These are phyloP conservation scores for Aspergillus texensis DNA, from an alignment of 2,329 filamentous ascomycete genomes.

Conservation along the genomic window DNA sequence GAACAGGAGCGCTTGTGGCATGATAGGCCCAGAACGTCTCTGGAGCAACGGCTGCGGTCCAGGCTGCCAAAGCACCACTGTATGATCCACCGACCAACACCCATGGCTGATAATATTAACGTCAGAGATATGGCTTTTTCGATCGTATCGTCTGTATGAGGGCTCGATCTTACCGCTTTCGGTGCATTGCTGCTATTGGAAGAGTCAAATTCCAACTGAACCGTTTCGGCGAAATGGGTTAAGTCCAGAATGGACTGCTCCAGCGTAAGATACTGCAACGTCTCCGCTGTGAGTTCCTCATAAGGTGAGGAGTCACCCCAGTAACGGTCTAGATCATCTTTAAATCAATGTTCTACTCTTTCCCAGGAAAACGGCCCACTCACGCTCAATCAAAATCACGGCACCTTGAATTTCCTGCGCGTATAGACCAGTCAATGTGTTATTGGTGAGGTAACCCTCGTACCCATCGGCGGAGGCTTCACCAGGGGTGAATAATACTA, in stretches of 20 bases:
- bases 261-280: conserved; percentile 58
- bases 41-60: conserved; percentile 56
- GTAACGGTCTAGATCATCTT: conserved; percentile 52
- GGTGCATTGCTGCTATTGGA: not conserved
- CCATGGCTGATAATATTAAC: conserved; percentile 50
- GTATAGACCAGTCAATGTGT: conserved; percentile 53
- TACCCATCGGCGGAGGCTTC: conserved; percentile 54
- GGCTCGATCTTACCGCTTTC: not conserved
- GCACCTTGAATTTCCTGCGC: conserved; percentile 58
- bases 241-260: conserved; percentile 58
- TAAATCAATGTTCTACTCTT: not conserved
- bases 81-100: conserved; percentile 61
- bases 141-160: too few species aligned
- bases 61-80: conserved; percentile 58
- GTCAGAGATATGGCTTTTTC: conserved; percentile 40
- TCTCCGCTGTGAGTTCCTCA: conserved; percentile 53
- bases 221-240: conserved; percentile 57
- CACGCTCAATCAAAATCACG: conserved; percentile 58
- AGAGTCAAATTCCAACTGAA: conserved; percentile 49
- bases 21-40: conserved; percentile 65
- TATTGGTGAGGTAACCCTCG: conserved; percentile 54
- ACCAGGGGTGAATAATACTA: conserved; percentile 57
- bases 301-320: conserved; percentile 61
- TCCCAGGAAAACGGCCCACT: conserved; percentile 15
- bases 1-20: conserved; percentile 58